phyloP scores from a whole-genome alignment of 2,329 filamentous ascomycete genomes.

The Penicillium hordei region DNA sequence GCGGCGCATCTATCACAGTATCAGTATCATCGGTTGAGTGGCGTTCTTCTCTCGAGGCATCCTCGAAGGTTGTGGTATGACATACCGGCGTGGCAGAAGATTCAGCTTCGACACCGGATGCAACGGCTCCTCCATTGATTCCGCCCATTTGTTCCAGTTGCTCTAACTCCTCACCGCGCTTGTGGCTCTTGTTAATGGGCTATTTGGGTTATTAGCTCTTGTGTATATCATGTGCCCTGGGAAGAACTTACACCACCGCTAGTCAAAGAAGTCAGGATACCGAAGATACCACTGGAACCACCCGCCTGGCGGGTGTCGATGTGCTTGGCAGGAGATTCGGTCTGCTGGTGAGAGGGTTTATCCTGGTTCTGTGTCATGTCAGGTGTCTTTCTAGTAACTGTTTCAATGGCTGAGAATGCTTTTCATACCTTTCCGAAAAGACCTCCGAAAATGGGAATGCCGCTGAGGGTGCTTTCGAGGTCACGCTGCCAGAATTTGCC shows the following conservation, averaged over 20 bases:
- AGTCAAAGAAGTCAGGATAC: constrained; percentile 14
- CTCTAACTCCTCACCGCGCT: constrained; percentile 8
- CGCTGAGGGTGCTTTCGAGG: constrained; percentile 7
- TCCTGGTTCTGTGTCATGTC: background rate
- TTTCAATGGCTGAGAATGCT: background rate
- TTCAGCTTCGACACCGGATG: background rate
- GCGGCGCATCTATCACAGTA: background rate
- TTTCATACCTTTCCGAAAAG: constrained; percentile 13
- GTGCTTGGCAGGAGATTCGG: background rate
- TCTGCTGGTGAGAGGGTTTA: background rate
- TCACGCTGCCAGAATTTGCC: constrained; percentile 2
- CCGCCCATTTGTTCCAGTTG: background rate
- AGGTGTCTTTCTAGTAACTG: background rate
- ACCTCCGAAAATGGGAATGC: constrained; percentile 16
- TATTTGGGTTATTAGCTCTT: background rate
- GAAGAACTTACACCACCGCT: constrained; percentile 13
- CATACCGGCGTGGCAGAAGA: background rate
- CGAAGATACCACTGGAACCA: constrained; percentile 4
- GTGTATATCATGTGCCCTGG: fast-evolving
- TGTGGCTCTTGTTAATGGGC: constrained; percentile 11
- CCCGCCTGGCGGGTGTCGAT: background rate
- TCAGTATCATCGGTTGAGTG: background rate
- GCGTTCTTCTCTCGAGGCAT: background rate
- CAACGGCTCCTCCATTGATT: background rate
- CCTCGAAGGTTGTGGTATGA: background rate